Evolutionary conservation across 2,329 filamentous ascomycete genomes (phyloP), one percentile per base, ranked within the genome.

Genomic region (Cladosporium sp.): DNA sequence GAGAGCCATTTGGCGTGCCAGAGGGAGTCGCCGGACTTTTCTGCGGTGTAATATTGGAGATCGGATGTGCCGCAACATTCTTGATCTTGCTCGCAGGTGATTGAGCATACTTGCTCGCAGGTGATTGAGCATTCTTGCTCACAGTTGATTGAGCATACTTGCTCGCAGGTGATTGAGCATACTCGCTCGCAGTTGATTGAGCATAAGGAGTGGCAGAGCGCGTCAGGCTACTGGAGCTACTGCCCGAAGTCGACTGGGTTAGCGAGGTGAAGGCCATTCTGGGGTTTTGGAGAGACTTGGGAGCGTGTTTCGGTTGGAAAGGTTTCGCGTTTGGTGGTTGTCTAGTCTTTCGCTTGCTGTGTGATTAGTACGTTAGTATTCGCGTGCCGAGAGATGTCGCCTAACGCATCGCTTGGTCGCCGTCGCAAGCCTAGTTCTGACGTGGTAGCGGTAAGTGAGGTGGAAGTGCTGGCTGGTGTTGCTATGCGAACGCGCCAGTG

Each of bases 251-350:
- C 40, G 48, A 50, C 40, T 50, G 48, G 52, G 33, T 43, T 10
- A 63, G 34, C 28, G 60, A 54, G 19, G 62, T 63, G 2, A 60
- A 63, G 40, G 62, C 63, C 62, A 64, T 64, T 42, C 9, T 54
- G 48, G 33, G 7, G 18, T 11, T n/a, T 16, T 38, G 22, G 31
- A 19, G 19, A 35, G 11, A 11, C 9, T 35, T 11, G 34, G 10
- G 10, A n/a, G 10, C 34, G 34, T 9, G 34, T 35, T 35, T 11
- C 4, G 4, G 34, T 11, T 35, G 34, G 4, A 35, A 28, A 28
- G 22, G 22, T 7, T 28, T 28, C 22, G 22, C 35, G 35, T n/a
- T 18, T 38, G 28, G 18, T 37, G 14, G 48, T 37, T 3, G 9
- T 41, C 11, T 9, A 13, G 7, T 7, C 22, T 14, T 8, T 19